Evolutionary conservation across 768 basidiomycete genomes (phyloP).

Genomic region (Wakefieldia striispora): DNA sequence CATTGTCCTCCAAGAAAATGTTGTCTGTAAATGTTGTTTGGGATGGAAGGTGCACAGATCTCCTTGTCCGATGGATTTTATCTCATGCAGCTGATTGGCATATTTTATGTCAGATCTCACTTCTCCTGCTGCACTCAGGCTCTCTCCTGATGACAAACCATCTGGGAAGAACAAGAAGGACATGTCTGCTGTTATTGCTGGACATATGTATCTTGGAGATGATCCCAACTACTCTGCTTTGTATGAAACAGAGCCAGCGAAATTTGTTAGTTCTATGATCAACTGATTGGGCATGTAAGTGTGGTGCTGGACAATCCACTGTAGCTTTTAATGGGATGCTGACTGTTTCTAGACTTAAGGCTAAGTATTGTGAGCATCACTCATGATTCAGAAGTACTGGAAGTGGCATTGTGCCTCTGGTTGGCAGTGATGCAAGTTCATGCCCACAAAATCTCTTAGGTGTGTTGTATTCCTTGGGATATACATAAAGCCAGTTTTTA

Average conservation of each 20-base stretch:
- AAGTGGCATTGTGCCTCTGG: neutral
- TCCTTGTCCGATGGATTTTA: no score
- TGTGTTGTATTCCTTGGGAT: no score
- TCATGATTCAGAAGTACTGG: no score
- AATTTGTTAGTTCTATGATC: neutral
- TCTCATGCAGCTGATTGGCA: no score
- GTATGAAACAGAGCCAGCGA: neutral
- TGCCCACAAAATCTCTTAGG: neutral
- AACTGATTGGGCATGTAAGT: neutral
- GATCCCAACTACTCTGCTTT: neutral
- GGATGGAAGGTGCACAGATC: neutral
- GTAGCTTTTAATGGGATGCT: no score
- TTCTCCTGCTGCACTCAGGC: no score
- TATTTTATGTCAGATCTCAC: no score
- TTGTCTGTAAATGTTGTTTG: neutral
- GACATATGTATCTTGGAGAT: neutral
- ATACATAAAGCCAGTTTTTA: no score
- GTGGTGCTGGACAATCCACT: no score
- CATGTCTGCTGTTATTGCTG: neutral
- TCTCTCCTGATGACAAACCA: neutral
- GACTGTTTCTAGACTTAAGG: no score
- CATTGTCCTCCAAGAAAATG: neutral
- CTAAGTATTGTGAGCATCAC: no score
- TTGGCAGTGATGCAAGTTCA: neutral
- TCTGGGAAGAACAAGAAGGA: constrained; percentile 8